Conservation (phyloP, 805 yeast species). For the Ogataea paradorogensis region DNA sequence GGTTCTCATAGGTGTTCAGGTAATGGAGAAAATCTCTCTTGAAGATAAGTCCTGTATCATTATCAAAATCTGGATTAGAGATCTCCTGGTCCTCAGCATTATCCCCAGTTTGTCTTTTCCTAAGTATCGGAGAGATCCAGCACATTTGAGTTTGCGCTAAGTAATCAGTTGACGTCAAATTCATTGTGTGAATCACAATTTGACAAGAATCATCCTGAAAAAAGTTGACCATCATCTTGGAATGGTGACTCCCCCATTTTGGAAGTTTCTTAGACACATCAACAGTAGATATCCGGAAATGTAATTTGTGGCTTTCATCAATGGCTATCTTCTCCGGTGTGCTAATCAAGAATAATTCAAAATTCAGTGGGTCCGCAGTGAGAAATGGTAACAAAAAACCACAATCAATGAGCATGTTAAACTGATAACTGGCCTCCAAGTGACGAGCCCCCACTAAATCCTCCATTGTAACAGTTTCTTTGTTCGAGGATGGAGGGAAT, state of each 20-base stretch:
- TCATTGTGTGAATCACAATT: slow-evolving; percentile 57
- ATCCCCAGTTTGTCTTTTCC: not conserved
- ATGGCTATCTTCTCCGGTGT: slow-evolving; percentile 34
- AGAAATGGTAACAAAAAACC: slow-evolving; percentile 25
- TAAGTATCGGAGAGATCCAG: slow-evolving; percentile 55
- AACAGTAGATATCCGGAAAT: slow-evolving; percentile 23
- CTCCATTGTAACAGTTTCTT: slow-evolving; percentile 27
- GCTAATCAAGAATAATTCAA: slow-evolving; percentile 27
- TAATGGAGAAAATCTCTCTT: slow-evolving; percentile 44
- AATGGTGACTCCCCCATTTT: slow-evolving; percentile 54
- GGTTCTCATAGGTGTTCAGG: slow-evolving; percentile 40
- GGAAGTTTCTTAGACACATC: slow-evolving; percentile 28
- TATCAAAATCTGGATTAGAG: slow-evolving; percentile 3
- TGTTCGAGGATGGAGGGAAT: slow-evolving; percentile 22
- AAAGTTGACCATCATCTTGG: slow-evolving; percentile 63
- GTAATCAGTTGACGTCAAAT: slow-evolving; percentile 54
- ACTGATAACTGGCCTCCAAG: slow-evolving; percentile 29
- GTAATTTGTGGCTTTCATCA: slow-evolving; percentile 29
- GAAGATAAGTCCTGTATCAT: slow-evolving; percentile 36
- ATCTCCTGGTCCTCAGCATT: slow-evolving; percentile 3
- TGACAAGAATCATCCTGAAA: slow-evolving; percentile 45
- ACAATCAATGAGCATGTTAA: slow-evolving; percentile 33
- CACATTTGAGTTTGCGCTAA: slow-evolving; percentile 60
- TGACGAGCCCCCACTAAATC: slow-evolving; percentile 27
- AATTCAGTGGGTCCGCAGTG: slow-evolving; percentile 20